Evolutionary conservation across 2,329 filamentous ascomycete species (phyloP), one percentile per base, ranked within the genome.

Genomic region (Aspergillus intermedius): DNA sequence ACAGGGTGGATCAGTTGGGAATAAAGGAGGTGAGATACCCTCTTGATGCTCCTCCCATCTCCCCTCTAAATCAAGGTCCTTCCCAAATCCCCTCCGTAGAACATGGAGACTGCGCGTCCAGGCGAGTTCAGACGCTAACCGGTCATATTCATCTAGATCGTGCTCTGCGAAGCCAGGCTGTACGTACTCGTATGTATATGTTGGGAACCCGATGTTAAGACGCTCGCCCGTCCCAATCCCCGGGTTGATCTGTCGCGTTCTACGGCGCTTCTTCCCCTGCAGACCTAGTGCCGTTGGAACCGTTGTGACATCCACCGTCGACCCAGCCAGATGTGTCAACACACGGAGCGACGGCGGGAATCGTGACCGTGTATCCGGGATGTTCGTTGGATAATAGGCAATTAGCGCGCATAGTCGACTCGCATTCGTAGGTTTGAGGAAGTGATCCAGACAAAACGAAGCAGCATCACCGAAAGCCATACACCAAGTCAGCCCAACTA

Each of bases 81-180:
- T 60, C 3, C 64, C 65, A 59, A 89, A 87, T 0, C 80, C 84
- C 51, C 75, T 77, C 37, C 82, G 74, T 32, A 87, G 72, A 0
- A 74, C 67, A 1, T 73, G 73, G 49, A 91, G 60, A 32, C 80
- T 83, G 6, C 87, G 75, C n/a, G 77, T 80, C 77, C 83, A 89
- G 0, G 86, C 84, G 17, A 89, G 60, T n/a, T 78, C 77, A 1
- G 84, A 79, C 0, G 78, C 77, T 3, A 86, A 72, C 8, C 76
- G 72, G 54, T 88, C 78, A 57, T 82, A 89, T 54, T 85, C 80
- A 2, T 86, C 82, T 28, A 87, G 64, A 48, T 88, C 81, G 17
- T 77, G 75, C 65, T 90, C 86, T 0, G 86, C 86, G 53, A 91
- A 90, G 0, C 87, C 87, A 0, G 80, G 69, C 45, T 80, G 70